Base-by-base conservation (phyloP, 129 eudicot genomes). In the Mikania micrantha region DNA sequence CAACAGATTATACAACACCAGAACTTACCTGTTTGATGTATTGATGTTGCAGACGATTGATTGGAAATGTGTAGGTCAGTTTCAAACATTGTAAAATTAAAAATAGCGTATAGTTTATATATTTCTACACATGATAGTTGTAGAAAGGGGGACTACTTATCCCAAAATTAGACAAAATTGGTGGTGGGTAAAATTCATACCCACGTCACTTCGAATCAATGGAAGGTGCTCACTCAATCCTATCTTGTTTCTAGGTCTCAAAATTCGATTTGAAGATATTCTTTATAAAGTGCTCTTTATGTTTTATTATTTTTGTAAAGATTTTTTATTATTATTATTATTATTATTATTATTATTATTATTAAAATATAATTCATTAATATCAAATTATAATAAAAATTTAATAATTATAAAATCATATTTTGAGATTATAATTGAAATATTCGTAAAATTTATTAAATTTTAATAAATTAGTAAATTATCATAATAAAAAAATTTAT, bases 171-270 rank as follows among this genome's bases (percentile, higher is more conserved):
- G 50, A 60, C 64, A 44, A 62, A 63, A 61, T 45, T 35, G 52
- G 41, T 27, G 77, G 77, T 73, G 71, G 77, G 77, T 63, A 13
- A n/a, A 35, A 73, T 38, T 35, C 29, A 64, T n/a, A 36, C 31
- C 77, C 77, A 73, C 77, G 77, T 73, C 71, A 63, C 54, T 48
- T 13, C 15, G 24, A 72, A 72, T 72, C 52, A 61, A 48, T 62
- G 77, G 77, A 27, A 69, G 74, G 12, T 38, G 53, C 39, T 5
- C 41, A 8, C 52, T 22, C 16, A 49, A 73, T 73, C 77, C 77
- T 73, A 73, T 73, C 77, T 53, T 48, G 54, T 61, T 22, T 64
- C 8, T 62, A 31, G 48, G 69, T 60, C 60, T 61, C 48, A 32
- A 60, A 39, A 22, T 58, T 71, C 54, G 13, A 29, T 13, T 57